Evolutionary conservation across 495 filamentous ascomycete genomes (phyloP).

Genomic region (Penicillium diatomitis): DNA sequence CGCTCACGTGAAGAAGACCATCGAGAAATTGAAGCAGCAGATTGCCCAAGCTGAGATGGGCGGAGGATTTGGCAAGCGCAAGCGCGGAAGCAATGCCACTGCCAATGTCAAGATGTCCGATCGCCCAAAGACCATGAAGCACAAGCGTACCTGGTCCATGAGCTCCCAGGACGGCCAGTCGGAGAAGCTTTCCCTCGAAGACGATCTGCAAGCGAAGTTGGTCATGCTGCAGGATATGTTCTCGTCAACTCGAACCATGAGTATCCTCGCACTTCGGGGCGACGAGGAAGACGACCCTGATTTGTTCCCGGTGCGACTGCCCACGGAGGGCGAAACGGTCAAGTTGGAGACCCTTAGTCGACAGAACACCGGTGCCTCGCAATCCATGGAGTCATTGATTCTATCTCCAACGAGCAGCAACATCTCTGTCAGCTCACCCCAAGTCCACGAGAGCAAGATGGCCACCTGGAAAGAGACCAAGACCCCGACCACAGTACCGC

Average conservation of each 20-base stretch:
- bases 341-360: slow-evolving; percentile 45
- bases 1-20: slow-evolving; percentile 81
- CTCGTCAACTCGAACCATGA: slow-evolving; percentile 77
- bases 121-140: slow-evolving; percentile 67
- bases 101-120: slow-evolving; percentile 39
- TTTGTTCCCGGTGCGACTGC: slow-evolving; percentile 66
- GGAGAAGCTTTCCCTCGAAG: slow-evolving; percentile 60
- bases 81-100: slow-evolving; percentile 52
- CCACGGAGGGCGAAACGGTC: slow-evolving; percentile 54
- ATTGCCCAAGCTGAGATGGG: slow-evolving; percentile 78
- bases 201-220: slow-evolving; percentile 81
- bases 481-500: slow-evolving; percentile 40
- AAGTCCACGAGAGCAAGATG: slow-evolving; percentile 9
- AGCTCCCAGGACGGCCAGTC: slow-evolving; percentile 70
- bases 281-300: slow-evolving; percentile 85
- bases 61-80: slow-evolving; percentile 80
- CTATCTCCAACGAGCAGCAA: slow-evolving; percentile 56
- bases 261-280: slow-evolving; percentile 74
- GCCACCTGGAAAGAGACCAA: slow-evolving; percentile 6
- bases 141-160: slow-evolving; percentile 93
- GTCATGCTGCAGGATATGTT: slow-evolving; percentile 91
- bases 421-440: slow-evolving; percentile 41
- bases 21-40: slow-evolving; percentile 87
- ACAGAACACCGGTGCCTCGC: slow-evolving; percentile 48
- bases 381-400: slow-evolving; percentile 40